phyloP scores from a whole-genome alignment of 805 yeast genomes.

The Candida succiphila region DNA sequence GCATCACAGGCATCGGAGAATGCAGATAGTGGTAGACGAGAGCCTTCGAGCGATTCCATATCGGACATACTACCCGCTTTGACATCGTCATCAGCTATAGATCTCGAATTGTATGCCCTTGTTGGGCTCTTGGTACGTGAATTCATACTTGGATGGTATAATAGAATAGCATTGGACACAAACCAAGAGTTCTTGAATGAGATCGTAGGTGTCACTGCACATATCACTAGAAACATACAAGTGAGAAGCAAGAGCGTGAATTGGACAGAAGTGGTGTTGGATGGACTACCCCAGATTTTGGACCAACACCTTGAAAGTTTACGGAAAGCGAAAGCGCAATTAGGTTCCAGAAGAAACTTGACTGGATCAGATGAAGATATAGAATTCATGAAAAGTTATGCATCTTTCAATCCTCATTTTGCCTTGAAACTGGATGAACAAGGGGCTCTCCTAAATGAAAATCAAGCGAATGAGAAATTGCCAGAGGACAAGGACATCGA shows the following conservation, averaged over 20 bases:
- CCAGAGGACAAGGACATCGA: not conserved
- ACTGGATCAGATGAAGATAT: slow-evolving; percentile 1
- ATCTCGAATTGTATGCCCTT: slow-evolving; percentile 34
- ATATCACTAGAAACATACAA: slow-evolving; percentile 28
- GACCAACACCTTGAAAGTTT: slow-evolving; percentile 15
- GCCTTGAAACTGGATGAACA: slow-evolving; percentile 5
- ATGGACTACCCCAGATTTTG: slow-evolving; percentile 32
- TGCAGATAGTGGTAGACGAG: not conserved
- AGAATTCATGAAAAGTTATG: slow-evolving; percentile 9
- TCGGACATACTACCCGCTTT: slow-evolving; percentile 25
- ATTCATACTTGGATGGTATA: slow-evolving; percentile 39
- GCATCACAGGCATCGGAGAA: not conserved
- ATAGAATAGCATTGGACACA: slow-evolving; percentile 23
- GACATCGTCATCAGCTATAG: slow-evolving; percentile 29
- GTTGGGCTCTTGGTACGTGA: slow-evolving; percentile 34
- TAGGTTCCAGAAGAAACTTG: slow-evolving; percentile 9
- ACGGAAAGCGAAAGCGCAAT: slow-evolving; percentile 2
- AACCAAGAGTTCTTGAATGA: slow-evolving; percentile 33
- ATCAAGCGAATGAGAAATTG: not conserved
- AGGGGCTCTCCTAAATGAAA: not conserved
- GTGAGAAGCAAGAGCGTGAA: slow-evolving; percentile 22
- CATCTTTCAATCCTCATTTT: slow-evolving; percentile 12
- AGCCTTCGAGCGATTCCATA: not conserved
- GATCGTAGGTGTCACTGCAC: slow-evolving; percentile 27
- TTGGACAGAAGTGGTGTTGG: slow-evolving; percentile 27